A percentile compares a stretch with the other conserved stretches of the same genome.
Evolutionary conservation across 805 yeast species (phyloP).

Genomic region (Yarrowia bubula): DNA sequence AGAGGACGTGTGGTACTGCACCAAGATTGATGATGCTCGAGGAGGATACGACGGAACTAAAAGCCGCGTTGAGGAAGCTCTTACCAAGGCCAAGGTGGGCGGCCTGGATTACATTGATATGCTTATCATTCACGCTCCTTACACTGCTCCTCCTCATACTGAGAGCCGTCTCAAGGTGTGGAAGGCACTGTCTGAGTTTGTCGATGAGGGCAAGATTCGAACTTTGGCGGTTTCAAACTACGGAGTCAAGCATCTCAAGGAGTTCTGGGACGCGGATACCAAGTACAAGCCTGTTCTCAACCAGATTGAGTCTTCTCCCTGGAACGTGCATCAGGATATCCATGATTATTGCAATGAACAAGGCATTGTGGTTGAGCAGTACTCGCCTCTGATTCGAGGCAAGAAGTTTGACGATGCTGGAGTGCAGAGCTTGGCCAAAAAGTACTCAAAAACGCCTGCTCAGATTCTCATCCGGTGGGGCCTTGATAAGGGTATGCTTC

Average conservation of each 20-base stretch:
- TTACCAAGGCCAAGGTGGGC: conserved; percentile 60
- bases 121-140: conserved; percentile 81
- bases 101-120: conserved; percentile 76
- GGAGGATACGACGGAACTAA: conserved; percentile 40
- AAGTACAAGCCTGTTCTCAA: conserved; percentile 69
- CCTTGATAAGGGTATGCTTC: conserved; percentile 69
- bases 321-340: conserved; percentile 69
- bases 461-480: conserved; percentile 82
- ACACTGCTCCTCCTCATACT: conserved; percentile 74
- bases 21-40: conserved; percentile 82
- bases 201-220: conserved; percentile 60
- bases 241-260: conserved; percentile 61
- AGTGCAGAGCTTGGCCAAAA: conserved; percentile 54
- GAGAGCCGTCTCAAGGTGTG: conserved; percentile 73
- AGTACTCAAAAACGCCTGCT: conserved; percentile 56
- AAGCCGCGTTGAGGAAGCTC: conserved; percentile 76
- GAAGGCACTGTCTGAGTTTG: conserved; percentile 69
- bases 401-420: conserved; percentile 50
- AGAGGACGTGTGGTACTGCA: conserved; percentile 73
- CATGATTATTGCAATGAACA: conserved; percentile 56
- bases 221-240: conserved; percentile 84
- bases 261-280: conserved; percentile 63
- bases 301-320: conserved; percentile 91
- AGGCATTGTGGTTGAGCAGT: conserved; percentile 68
- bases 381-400: conserved; percentile 50